Base-by-base conservation (phyloP, 176 grass and related monocot genomes). In the Chrysopogon serrulatus region DNA sequence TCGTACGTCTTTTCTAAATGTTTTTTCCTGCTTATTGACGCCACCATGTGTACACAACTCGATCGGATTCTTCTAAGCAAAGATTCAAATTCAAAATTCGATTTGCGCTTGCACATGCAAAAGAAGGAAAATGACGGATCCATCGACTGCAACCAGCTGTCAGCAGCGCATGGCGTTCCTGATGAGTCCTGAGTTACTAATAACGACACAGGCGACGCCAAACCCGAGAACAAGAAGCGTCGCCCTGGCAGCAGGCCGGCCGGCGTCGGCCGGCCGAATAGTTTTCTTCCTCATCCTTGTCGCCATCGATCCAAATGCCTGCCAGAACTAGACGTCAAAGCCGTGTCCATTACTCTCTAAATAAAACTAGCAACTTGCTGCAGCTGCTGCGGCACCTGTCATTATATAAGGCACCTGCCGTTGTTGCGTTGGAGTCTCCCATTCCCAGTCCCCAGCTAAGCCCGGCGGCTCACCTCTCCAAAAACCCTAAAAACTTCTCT, bases 231-330 rank as follows among this genome's bases (percentile, higher is more conserved):
- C 33, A 24, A 85, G 79, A 77, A 63, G 64, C 34, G 63, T 77
- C n/a, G n/a, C n/a, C n/a, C 56, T 18, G 49, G 65, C 49, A 60
- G 17, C 9, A 2, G 12, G 78, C 51, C 86, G 86, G 86, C 86
- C 86, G 45, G 85, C 65, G 16, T 10, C 86, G 87, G 87, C 81
- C 87, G 87, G 87, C 87, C 43, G 44, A 84, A 6, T 84, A 57
- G 21, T 84, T 79, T 87, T 63, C 4, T 72, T 42, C 7, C 7
- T 60, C n/a, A 19, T 56, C 16, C 15, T 53, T 12, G 62, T 68
- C 51, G 6, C 51, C 51, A 16, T 65, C 73, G n/a, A 65, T 65
- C 72, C 43, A 79, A 71, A 88, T 45, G 87, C 67, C 87, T 45
- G 87, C 67, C 87, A 84, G 56, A 45, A n/a, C 57, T 73, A 74